Evolutionary conservation across 768 basidiomycete genomes (phyloP).

Genomic region (Lyophyllum decastes): DNA sequence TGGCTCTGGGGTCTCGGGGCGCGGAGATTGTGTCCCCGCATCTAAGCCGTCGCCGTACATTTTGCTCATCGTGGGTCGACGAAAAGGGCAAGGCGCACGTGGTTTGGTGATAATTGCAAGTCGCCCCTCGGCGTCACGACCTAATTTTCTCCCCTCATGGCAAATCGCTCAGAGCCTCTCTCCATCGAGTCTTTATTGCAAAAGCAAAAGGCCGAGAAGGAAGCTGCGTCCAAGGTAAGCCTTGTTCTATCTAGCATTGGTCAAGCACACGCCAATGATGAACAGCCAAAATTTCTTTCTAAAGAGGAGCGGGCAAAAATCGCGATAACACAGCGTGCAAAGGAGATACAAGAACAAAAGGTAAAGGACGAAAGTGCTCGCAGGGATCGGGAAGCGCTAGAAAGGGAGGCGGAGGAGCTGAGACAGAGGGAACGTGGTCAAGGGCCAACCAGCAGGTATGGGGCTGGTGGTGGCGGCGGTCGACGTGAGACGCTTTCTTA

Average conservation of each 20-base stretch:
- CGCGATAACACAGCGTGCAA: constrained; percentile 83
- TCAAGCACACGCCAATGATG: constrained; percentile 2
- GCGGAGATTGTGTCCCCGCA: constrained; percentile 43
- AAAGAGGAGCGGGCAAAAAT: constrained; percentile 90
- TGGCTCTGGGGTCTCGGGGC: constrained; percentile 64
- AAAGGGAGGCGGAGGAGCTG: constrained; percentile 72
- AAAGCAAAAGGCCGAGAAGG: constrained; percentile 87
- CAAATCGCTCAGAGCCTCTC: constrained; percentile 64
- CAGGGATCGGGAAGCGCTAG: constrained; percentile 69
- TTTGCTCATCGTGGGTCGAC: background rate
- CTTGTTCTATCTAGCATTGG: constrained; percentile 1
- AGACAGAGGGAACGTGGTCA: constrained; percentile 51
- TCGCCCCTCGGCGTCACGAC: background rate
- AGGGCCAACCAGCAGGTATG: constrained; percentile 37
- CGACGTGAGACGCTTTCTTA: constrained; percentile 33
- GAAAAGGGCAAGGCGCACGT: constrained; percentile 2
- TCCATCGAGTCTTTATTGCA: constrained; percentile 88
- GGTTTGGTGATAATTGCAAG: background rate
- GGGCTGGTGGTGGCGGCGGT: constrained; percentile 24
- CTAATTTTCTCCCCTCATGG: constrained; percentile 11
- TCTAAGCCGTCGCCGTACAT: constrained; percentile 15
- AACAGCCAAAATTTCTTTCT: constrained; percentile 89
- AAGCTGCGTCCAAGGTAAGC: constrained; percentile 85
- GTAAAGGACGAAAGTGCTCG: constrained; percentile 62
- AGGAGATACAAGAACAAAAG: constrained; percentile 77